A percentile compares a stretch with the other conserved stretches of the same genome.
These are phyloP conservation scores for Silene noctiflora DNA, from an alignment of 179 eudicot genomes.

Conservation along the genomic window DNA sequence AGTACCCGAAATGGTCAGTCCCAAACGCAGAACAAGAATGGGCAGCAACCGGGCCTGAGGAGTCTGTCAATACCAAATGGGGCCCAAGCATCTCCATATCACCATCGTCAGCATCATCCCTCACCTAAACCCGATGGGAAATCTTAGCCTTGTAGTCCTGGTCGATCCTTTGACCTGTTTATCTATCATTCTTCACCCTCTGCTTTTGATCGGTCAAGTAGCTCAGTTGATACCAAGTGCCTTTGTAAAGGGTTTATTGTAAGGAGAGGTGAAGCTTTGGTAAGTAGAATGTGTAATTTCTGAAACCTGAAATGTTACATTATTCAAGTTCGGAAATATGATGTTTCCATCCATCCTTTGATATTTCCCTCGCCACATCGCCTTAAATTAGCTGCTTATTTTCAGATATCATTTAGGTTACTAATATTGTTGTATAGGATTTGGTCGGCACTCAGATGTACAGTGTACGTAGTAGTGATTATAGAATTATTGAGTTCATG, in stretches of 20 bases:
- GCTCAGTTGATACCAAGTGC: too few species aligned
- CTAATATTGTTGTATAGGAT: background rate
- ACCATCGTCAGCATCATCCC: conserved; percentile 19
- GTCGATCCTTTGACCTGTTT: background rate
- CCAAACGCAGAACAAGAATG: conserved; percentile 36
- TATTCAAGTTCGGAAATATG: conserved; percentile 26
- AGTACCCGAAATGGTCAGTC: too few species aligned
- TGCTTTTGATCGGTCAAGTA: too few species aligned
- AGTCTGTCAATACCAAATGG: conserved; percentile 73
- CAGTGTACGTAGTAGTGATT: too few species aligned
- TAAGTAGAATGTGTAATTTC: conserved; percentile 13
- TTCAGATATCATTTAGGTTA: background rate
- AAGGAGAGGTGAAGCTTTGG: conserved; percentile 32
- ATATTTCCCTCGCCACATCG: background rate
- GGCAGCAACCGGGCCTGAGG: conserved; percentile 54
- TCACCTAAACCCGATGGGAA: conserved; percentile 51
- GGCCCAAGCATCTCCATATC: conserved; percentile 66
- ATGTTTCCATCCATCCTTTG: conserved; percentile 10
- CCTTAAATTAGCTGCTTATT: too few species aligned
- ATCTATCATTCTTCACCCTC: too few species aligned
- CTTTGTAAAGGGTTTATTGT: conserved; percentile 32
- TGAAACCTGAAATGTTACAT: conserved; percentile 23
- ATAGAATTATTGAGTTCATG: too few species aligned
- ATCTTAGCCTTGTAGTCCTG: conserved; percentile 22
- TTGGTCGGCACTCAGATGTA: background rate